Base-by-base conservation (phyloP, 2,329 filamentous ascomycete genomes). In the Colletotrichum sidae region DNA sequence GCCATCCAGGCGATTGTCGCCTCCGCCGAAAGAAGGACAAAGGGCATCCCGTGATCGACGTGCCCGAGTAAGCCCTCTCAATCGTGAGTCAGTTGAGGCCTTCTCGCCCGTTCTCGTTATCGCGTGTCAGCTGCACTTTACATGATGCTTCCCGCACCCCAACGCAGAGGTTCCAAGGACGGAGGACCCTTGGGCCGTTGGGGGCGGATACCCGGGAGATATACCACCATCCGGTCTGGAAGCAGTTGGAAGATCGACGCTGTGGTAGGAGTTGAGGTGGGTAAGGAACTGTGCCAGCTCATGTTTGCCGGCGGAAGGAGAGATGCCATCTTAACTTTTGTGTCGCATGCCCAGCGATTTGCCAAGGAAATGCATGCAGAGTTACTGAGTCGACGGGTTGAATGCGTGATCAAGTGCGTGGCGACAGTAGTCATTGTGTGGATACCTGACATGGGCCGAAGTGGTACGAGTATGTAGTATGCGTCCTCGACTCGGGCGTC, bases 31-130 rank as follows among this genome's bases (percentile, higher is more conserved):
- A 25, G 25, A 25, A 25, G 25, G 1, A 5, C 4, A 5, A 25
- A 25, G 25, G 4, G 3, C 25, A 25, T 25, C 25, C 12, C 17
- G 38, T 7, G 35, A 62, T 44, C 8, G 57, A 38, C 5, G 39
- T 15, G 50, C 37, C 35, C 51, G 61, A 55, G 45, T 47, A 61
- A 56, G 41, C 15, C 35, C 8, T 25, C 35, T 15, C 33, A 35
- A 34, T 50, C 41, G 53, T 63, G 63, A 63, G 58, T 66, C 63
- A 66, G 63, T 63, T n/a, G 41, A 12, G 52, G 34, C 35, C 61
- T 35, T 63, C 25, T 25, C 25, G 25, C 25, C 25, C 25, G 25
- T 39, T 52, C 39, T 63, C 44, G 52, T 45, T 35, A 34, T 54
- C 58, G 53, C 38, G 44, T 53, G 52, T 44, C 13, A 57, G 39